phyloP scores from a whole-genome alignment of 345 rosid species.

The Euclidium syriacum region DNA sequence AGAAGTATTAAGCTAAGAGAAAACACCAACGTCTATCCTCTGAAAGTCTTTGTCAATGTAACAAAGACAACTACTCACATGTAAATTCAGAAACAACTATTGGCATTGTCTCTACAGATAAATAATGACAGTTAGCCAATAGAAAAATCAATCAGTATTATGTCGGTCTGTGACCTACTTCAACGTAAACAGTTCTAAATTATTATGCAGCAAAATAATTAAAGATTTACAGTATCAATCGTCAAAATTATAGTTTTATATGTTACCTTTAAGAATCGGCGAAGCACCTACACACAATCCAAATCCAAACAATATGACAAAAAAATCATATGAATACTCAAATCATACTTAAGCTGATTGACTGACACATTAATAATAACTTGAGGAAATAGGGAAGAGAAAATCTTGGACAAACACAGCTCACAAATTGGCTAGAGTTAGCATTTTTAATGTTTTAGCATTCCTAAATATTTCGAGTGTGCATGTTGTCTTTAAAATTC shows the following conservation, averaged over 20 bases:
- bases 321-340: background rate
- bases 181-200: too few species aligned
- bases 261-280: constrained; percentile 64
- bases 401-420: constrained; percentile 11
- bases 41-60: too few species aligned
- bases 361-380: background rate
- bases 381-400: background rate
- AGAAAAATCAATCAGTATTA: too few species aligned
- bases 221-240: background rate
- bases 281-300: constrained; percentile 91
- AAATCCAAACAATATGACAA: background rate
- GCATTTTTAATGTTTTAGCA: constrained; percentile 83
- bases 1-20: too few species aligned
- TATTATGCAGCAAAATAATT: background rate
- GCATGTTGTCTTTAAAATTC: constrained; percentile 54
- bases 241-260: background rate
- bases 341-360: constrained; percentile 9
- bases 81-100: too few species aligned
- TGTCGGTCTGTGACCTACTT: too few species aligned
- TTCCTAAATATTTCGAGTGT: constrained; percentile 97
- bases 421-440: constrained; percentile 89
- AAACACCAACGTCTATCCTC: too few species aligned
- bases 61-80: too few species aligned
- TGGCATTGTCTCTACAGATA: too few species aligned
- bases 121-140: too few species aligned